Evolutionary conservation across 768 basidiomycete genomes (phyloP), one percentile per base, ranked within the genome.

Genomic region (Mycena chlorophos): DNA sequence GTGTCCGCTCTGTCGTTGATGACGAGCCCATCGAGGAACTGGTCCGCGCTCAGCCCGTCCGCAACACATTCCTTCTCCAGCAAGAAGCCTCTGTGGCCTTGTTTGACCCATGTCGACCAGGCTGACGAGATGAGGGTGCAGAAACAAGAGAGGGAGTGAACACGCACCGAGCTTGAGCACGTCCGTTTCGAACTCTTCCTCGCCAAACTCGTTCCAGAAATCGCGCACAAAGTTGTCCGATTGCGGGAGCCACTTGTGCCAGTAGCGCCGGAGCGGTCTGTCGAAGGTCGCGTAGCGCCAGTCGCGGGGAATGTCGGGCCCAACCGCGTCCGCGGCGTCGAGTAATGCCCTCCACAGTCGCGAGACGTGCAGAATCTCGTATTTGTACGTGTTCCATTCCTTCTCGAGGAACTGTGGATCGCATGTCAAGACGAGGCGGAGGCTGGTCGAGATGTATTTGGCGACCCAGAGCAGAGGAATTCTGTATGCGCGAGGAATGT

Each of bases 391-490:
- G 1, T 69, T 65, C 78, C 78, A 80, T 54, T 80, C 78, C 31
- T 62, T 60, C 22, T 68, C 62, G 3, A 69, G 66, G 22, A 67
- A 62, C 23, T 54, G 54, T 3, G 49, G 20, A 4, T 52, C 48
- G 4, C 74, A 71, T 5, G 71, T 73, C 49, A 78, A 56, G 12
- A 78, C 75, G 26, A 80, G 70, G 52, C 69, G 59, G 3, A 78
- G 58, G 13, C 69, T 71, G 55, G 73, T 73, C 77, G 77, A 80
- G 50, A 71, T 71, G 54, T 75, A 78, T 51, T 74, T 74, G 31
- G 75, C 75, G 20, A 75, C 69, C 63, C 77, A 80, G 69, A 80
- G 71, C 17, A 80, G 62, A 0, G 78, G 77, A 17, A 77, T 61
- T 1, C 78, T 68, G 57, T 80, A 80, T 10, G 65, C 70, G 5